Evolutionary conservation across 2,329 filamentous ascomycete genomes (phyloP), one percentile per base, ranked within the genome.

Genomic region (Botrytis fragariae): DNA sequence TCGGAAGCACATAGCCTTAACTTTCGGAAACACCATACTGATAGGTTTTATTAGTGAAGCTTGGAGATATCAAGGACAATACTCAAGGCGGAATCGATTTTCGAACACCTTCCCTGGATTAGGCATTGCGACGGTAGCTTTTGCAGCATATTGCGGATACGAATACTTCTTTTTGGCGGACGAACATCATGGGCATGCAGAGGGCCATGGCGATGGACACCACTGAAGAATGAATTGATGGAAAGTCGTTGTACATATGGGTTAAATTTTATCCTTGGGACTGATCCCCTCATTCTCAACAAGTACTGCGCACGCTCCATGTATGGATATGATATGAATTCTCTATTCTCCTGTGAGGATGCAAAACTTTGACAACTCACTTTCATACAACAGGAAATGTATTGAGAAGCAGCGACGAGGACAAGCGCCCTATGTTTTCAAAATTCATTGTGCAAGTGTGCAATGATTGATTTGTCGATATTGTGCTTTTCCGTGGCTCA

Each of bases 51-150:
- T 77, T 82, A 99, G 96, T 81, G 96, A 99, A 86, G 89, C 93
- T 81, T 99, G 96, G 96, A 89, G 96, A 84, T 98, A 97, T 87
- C 91, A 88, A 51, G 96, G 95, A 76, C 91, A 89, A 72, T 98
- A 98, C 87, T 92, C 91, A 77, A 90, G 95, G 79, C 92, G 87
- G 85, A 97, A 97, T 85, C 92, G 96, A 79, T 96, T 98, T 87
- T 94, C 91, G 85, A 86, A 88, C 80, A 87, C 90, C 76, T 94
- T 99, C 82, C 96, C 96, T 54, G 96, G 96, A 75, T 87, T 99
- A 79, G 96, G 96, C 77, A 97, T 95, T 79, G 96, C 94, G 45
- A 92, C 92, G 8, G 95, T 96, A 74, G 95, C 95, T 63, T 99
- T 99, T 83, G 90, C 92, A 68, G 91, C 86, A 76, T 99, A 99